Evolutionary conservation across 345 rosid genomes (phyloP), one percentile per base, ranked within the genome.

Genomic region (Hibiscus syriacus): DNA sequence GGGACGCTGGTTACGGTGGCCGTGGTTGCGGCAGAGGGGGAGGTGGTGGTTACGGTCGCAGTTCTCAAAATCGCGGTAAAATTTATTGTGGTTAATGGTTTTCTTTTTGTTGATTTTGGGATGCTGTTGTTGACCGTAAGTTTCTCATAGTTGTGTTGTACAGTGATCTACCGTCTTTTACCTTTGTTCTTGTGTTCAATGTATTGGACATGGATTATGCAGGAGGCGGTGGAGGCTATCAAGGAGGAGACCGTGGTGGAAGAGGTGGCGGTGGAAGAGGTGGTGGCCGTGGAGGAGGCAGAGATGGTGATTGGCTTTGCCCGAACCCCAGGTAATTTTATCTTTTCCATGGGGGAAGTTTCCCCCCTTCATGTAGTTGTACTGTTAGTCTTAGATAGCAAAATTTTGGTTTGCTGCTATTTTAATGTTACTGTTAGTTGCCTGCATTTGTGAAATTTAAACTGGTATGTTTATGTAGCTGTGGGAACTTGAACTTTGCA

Each of bases 241-340:
- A 78, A 82, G 96, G 94, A 62, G 94, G 91, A n/a, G 87, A 86
- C 76, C 83, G 95, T 5, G 90, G 95, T 60, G 89, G 94, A 60
- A 73, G 93, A 25, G 52, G 52, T 46, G 52, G 52, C 52, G 52
- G 52, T 46, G 52, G 55, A 20, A 52, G 55, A 52, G 82, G 84
- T 5, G 83, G 94, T 43, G 80, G 92, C 11, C 82, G 88, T 48
- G 92, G 96, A 45, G 76, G 93, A 56, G 98, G 98, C 32, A 81
- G 97, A 73, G 98, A 90, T 27, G 96, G 97, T 49, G 98, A 89
- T 75, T 90, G 98, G 98, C 84, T 78, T 61, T 93, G 98, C 68
- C 90, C 98, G 20, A 87, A 88, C 73, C 89, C 97, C n/a, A 78
- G 92, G 99, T 91, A 71, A 41, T 32, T 70, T 32, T 49, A 23